Evolutionary conservation across 805 yeast species (phyloP).

Genomic region (Sungouiozyma ichnusensis): DNA sequence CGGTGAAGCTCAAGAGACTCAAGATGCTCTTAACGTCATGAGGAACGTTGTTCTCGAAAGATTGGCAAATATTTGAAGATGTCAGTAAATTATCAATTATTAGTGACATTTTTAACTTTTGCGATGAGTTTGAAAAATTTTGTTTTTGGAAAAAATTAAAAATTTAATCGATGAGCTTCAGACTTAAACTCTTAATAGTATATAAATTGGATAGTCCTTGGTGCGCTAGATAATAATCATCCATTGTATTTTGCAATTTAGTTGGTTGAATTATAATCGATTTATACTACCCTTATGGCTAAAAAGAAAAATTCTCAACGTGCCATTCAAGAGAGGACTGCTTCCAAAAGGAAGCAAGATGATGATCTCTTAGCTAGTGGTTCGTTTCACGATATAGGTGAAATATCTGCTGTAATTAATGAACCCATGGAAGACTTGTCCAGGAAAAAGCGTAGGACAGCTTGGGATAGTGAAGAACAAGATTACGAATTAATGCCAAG

Average conservation of each 20-base stretch:
- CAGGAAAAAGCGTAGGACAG: conserved; percentile 11
- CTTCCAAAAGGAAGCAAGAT: conserved; percentile 24
- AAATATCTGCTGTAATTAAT: conserved; percentile 10
- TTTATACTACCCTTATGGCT: conserved; percentile 12
- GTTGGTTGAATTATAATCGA: too few species aligned
- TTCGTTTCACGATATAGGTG: conserved; percentile 16
- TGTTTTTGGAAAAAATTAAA: conserved; percentile 6
- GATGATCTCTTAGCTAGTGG: conserved; percentile 21
- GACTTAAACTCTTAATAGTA: too few species aligned
- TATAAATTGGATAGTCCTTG: too few species aligned
- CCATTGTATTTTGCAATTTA: too few species aligned
- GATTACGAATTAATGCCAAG: conserved; percentile 74
- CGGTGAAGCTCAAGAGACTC: conserved; percentile 41
- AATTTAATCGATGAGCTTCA: conserved; percentile 5
- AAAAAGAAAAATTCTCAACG: conserved; percentile 17
- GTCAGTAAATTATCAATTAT: too few species aligned
- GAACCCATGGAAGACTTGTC: conserved; percentile 3
- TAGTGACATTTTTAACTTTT: too few species aligned
- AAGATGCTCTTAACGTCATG: conserved; percentile 24
- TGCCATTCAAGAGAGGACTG: conserved; percentile 22
- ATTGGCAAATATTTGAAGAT: conserved; percentile 1
- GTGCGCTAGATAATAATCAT: too few species aligned
- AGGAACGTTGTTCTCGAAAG: conserved; percentile 1
- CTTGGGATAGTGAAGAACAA: conserved; percentile 68
- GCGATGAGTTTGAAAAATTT: not conserved